Conservation (phyloP, 2,329 filamentous ascomycete genomes). For the Phaeoacremonium minimum region DNA sequence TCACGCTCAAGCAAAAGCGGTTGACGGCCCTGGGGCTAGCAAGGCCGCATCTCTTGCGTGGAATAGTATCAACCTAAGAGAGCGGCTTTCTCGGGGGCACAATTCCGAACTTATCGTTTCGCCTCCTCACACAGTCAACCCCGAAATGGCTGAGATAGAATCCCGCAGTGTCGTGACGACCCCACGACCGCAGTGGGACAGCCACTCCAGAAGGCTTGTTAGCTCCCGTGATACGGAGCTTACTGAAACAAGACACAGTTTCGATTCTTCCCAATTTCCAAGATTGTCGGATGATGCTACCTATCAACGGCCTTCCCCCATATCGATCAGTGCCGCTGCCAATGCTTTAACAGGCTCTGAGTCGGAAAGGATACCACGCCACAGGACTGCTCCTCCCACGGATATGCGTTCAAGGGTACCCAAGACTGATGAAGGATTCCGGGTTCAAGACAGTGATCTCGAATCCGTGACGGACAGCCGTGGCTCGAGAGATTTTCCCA, state of each 20-base stretch:
- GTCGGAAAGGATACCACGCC: constrained; percentile 4
- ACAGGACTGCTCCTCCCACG: too few species aligned
- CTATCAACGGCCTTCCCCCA: constrained; percentile 33
- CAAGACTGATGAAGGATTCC: too few species aligned
- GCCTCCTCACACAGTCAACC: too few species aligned
- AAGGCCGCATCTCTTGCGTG: constrained; percentile 63
- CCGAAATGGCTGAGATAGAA: too few species aligned
- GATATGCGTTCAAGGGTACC: too few species aligned
- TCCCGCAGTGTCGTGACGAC: too few species aligned
- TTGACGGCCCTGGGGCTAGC: constrained; percentile 50
- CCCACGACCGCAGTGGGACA: constrained; percentile 46
- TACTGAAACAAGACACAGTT: constrained; percentile 18
- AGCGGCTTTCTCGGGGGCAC: too few species aligned
- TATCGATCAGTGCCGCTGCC: constrained; percentile 53
- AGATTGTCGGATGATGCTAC: constrained; percentile 36
- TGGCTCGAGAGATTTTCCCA: too few species aligned
- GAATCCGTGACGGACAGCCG: too few species aligned
- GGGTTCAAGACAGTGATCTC: too few species aligned
- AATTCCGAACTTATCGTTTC: too few species aligned
- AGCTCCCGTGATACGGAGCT: constrained; percentile 22
- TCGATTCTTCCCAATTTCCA: constrained; percentile 17
- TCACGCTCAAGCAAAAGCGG: constrained; percentile 33
- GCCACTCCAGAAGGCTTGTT: constrained; percentile 47
- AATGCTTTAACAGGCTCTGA: constrained; percentile 47
- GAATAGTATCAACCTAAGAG: constrained; percentile 39